phyloP scores from a whole-genome alignment of 345 rosid genomes.

The Jatropha curcas region DNA sequence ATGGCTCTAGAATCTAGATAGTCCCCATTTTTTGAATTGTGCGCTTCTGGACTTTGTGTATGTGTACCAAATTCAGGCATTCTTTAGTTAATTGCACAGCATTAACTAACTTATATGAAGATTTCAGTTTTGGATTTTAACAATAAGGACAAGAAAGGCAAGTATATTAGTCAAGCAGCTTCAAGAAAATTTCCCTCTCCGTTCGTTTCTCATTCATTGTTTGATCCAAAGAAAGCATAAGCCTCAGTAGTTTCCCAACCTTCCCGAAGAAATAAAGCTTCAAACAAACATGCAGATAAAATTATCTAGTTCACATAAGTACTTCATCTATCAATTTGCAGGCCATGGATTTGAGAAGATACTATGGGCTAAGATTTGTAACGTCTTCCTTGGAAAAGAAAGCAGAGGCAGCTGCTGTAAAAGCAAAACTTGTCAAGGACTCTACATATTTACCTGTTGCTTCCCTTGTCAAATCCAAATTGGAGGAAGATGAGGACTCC shows the following conservation, averaged over 20 bases:
- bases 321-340: constrained; percentile 25
- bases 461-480: constrained; percentile 11
- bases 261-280: background rate
- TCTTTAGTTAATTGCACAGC: background rate
- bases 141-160: background rate
- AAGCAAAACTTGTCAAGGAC: constrained; percentile 58
- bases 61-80: background rate
- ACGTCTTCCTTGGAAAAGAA: constrained; percentile 86
- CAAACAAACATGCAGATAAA: background rate
- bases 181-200: background rate
- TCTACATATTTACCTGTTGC: constrained; percentile 36
- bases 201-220: background rate
- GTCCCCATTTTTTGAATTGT: background rate
- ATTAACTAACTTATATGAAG: too few species aligned
- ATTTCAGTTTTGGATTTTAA: background rate
- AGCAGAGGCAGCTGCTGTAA: constrained; percentile 56
- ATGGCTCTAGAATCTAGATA: background rate
- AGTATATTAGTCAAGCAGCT: background rate
- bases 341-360: constrained; percentile 56
- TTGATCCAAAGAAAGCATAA: background rate
- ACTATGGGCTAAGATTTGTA: constrained; percentile 62
- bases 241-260: background rate
- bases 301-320: background rate
- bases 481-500: background rate
- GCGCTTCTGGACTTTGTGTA: background rate